phyloP scores from a whole-genome alignment of 2,329 filamentous ascomycete species.

The Fusarium falciforme region DNA sequence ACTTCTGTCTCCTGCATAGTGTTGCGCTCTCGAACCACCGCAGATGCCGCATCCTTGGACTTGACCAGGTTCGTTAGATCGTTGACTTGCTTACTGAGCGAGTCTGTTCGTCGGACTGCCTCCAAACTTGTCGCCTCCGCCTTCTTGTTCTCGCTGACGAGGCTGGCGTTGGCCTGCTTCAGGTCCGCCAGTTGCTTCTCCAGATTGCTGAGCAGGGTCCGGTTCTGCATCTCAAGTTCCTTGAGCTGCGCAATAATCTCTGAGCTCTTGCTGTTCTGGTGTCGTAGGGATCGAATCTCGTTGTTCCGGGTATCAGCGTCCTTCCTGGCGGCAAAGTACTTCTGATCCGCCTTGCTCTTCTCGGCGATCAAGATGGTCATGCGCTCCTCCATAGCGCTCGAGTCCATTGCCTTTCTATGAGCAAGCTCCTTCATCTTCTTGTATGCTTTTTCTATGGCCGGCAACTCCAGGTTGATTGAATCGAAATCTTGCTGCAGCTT shows the following conservation, averaged over 20 bases:
- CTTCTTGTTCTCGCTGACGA: slow-evolving; percentile 78
- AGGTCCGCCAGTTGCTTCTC: slow-evolving; percentile 92
- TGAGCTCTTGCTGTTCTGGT: slow-evolving; percentile 88
- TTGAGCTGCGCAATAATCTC: slow-evolving; percentile 95
- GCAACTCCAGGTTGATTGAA: slow-evolving; percentile 87
- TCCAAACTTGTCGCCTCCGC: slow-evolving; percentile 80
- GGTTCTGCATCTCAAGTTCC: slow-evolving; percentile 83
- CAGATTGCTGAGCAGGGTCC: slow-evolving; percentile 81
- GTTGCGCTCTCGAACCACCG: slow-evolving; percentile 65
- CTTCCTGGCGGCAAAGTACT: slow-evolving; percentile 96
- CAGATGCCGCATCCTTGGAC: slow-evolving; percentile 75
- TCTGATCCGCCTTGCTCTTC: slow-evolving; percentile 96
- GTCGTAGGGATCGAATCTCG: slow-evolving; percentile 82
- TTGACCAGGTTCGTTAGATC: slow-evolving; percentile 81
- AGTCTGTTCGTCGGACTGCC: slow-evolving; percentile 75
- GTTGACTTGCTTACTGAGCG: slow-evolving; percentile 77
- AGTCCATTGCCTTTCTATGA: slow-evolving; percentile 87
- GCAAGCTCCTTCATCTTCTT: slow-evolving; percentile 88
- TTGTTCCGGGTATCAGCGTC: slow-evolving; percentile 86
- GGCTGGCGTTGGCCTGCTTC: slow-evolving; percentile 79
- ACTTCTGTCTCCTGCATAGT: slow-evolving; percentile 77
- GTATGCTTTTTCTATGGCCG: slow-evolving; percentile 90
- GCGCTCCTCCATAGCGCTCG: slow-evolving; percentile 80
- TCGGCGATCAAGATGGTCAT: slow-evolving; percentile 80
- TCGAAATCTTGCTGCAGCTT: slow-evolving; percentile 84